A percentile compares a stretch with the other conserved stretches of the same genome.
phyloP scores from a whole-genome alignment of 768 basidiomycete species.

The Lactifluus echinatus region DNA sequence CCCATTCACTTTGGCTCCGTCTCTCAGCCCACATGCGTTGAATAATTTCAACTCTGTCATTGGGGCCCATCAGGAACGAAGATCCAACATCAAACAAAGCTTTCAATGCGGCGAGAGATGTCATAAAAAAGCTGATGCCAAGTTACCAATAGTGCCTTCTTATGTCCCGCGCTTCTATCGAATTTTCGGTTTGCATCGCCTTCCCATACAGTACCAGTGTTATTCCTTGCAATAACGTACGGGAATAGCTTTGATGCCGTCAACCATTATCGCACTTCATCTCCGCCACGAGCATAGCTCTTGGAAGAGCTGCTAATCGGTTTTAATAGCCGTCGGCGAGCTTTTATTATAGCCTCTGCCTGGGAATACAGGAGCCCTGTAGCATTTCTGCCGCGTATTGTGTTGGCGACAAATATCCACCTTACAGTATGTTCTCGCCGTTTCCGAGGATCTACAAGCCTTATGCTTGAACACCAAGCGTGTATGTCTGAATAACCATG shows the following conservation, averaged over 20 bases:
- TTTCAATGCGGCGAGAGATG: constrained; percentile 35
- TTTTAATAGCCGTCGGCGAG: not conserved
- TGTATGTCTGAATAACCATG: constrained; percentile 33
- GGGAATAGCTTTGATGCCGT: not conserved
- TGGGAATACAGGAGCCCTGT: not conserved
- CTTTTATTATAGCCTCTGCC: not conserved
- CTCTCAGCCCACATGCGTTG: not conserved
- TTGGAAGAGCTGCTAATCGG: not conserved
- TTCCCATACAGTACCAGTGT: not conserved
- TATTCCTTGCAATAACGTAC: not conserved
- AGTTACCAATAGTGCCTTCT: constrained; percentile 36
- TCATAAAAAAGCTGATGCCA: constrained; percentile 34
- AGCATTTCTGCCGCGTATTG: not conserved
- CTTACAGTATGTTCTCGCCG: too few species aligned
- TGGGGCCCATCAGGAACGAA: constrained; percentile 28
- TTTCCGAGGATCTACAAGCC: too few species aligned
- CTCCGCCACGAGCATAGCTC: too few species aligned
- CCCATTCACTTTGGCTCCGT: constrained; percentile 1
- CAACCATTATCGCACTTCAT: not conserved
- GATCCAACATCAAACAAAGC: constrained; percentile 36
- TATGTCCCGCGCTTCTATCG: not conserved
- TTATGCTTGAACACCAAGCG: constrained; percentile 16
- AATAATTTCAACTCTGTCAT: constrained; percentile 20
- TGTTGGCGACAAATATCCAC: not conserved
- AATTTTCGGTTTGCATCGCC: too few species aligned